These are phyloP conservation scores for Alloascoidea africana DNA, from an alignment of 805 yeast species.

Conservation along the genomic window DNA sequence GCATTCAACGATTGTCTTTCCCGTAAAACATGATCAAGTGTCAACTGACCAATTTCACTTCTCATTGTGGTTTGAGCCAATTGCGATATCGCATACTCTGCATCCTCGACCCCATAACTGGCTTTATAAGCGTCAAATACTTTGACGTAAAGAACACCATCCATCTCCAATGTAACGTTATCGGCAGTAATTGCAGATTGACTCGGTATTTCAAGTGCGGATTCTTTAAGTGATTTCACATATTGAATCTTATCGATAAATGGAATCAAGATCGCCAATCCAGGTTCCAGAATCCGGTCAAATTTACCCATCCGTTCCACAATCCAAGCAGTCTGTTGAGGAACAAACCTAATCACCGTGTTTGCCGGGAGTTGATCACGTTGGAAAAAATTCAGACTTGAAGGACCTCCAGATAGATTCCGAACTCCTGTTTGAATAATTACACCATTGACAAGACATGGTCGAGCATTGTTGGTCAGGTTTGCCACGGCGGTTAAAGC, in stretches of 20 bases:
- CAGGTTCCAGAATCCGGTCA: conserved; percentile 54
- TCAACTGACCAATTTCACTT: conserved; percentile 72
- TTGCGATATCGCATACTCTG: conserved; percentile 72
- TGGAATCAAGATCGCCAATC: conserved; percentile 61
- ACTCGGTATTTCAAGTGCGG: conserved; percentile 72
- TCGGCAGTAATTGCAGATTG: conserved; percentile 81
- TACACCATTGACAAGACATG: too few species aligned
- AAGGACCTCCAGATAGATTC: not conserved
- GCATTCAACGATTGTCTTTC: conserved; percentile 62
- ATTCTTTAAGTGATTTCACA: conserved; percentile 70
- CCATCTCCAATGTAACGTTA: conserved; percentile 73
- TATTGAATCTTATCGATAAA: conserved; percentile 62
- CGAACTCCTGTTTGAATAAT: too few species aligned
- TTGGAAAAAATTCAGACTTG: conserved; percentile 38
- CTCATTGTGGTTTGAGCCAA: conserved; percentile 88
- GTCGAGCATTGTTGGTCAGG: too few species aligned
- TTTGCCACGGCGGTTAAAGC: too few species aligned
- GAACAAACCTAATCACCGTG: conserved; percentile 64
- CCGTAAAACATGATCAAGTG: conserved; percentile 61
- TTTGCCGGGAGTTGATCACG: conserved; percentile 54
- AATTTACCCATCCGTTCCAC: conserved; percentile 88
- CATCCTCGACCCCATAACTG: conserved; percentile 77
- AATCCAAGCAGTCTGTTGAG: conserved; percentile 84
- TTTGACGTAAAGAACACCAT: conserved; percentile 66
- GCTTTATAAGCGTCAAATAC: conserved; percentile 78